These are phyloP conservation scores for Coniferiporia weirii DNA, from an alignment of 1,284 basidiomycete genomes.

Conservation along the genomic window DNA sequence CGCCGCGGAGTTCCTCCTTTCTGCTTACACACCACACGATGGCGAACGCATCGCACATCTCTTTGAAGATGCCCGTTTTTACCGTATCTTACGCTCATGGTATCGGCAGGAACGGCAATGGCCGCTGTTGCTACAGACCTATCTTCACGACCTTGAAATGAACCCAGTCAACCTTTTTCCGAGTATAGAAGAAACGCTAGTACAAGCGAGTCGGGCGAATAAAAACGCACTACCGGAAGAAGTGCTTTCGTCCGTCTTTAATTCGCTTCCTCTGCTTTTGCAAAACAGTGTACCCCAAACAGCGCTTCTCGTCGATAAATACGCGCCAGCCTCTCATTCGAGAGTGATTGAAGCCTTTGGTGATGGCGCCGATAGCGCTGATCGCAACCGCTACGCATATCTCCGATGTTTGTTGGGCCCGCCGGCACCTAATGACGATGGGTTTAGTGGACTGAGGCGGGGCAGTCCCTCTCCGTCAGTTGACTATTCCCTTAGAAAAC, in stretches of 20 bases:
- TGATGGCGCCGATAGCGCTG: conserved; percentile 34
- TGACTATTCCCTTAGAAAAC: conserved; percentile 38
- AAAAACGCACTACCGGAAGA: conserved; percentile 47
- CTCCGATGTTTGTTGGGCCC: conserved; percentile 73
- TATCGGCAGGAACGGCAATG: conserved; percentile 76
- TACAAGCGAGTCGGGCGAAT: conserved; percentile 37
- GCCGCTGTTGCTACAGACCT: conserved; percentile 70
- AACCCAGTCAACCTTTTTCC: conserved; percentile 58
- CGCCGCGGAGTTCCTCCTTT: conserved; percentile 93
- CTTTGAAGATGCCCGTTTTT: conserved; percentile 86
- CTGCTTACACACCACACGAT: conserved; percentile 83
- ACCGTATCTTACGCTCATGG: conserved; percentile 80
- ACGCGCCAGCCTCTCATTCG: conserved; percentile 60
- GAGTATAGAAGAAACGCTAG: conserved; percentile 61
- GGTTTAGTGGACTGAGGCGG: conserved; percentile 24
- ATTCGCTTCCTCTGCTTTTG: conserved; percentile 62
- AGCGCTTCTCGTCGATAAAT: conserved; percentile 70
- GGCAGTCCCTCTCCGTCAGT: conserved; percentile 20
- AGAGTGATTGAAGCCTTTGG: conserved; percentile 46
- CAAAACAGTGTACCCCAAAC: conserved; percentile 59
- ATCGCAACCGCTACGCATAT: conserved; percentile 70
- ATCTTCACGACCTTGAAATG: conserved; percentile 71
- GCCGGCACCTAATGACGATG: conserved; percentile 40
- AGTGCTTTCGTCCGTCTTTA: conserved; percentile 45
- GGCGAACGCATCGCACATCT: conserved; percentile 60